Base-by-base conservation (phyloP, 768 basidiomycete genomes). In the Suillus ampliporus region DNA sequence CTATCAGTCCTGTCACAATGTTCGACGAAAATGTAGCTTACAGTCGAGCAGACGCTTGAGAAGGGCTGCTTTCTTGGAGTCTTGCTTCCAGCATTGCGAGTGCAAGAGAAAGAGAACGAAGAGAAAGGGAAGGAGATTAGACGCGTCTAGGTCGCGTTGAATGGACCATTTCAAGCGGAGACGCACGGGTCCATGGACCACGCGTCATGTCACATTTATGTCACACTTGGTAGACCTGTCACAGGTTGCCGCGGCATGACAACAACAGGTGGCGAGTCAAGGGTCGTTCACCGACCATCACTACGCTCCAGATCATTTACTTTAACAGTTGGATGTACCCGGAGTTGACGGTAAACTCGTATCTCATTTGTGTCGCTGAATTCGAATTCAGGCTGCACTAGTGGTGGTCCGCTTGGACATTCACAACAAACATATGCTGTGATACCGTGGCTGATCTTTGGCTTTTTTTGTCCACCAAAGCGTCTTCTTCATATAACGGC, bases 11-110 rank as follows among this genome's bases (percentile, higher is more conserved):
- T 51, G 51, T 40, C 35, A 62, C 67, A 61, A 62, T 57, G 66
- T 23, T 31, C 52, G 58, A 2, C 40, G 4, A 14, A 37, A 48
- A 21, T 38, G n/a, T 3, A 23, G 76, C 89, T 15, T 65, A 97
- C 97, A 90, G 71, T 99, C 97, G 13, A 99, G 83, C 52, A 99
- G 83, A 72, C 93, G 94, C 78, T 99, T 99, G 65, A 99, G 83
- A 5, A 89, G 88, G 6, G 89, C 89, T 8, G 97, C 95, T 79
- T n/a, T 95, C 90, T 60, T 85, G 82, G 52, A 99, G 85, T 73
- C 90, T 91, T 34, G 97, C 97, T 89, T 98, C 97, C 61, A 94
- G 84, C 92, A 94, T 94, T 64, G 60, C 70, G 66, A 56, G 68
- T 50, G 52, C 54, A 51, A 21, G 52, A 57, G 37, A 63, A 34